Evolutionary conservation across 2,329 filamentous ascomycete species (phyloP).

Genomic region (Exophiala xenobiotica): DNA sequence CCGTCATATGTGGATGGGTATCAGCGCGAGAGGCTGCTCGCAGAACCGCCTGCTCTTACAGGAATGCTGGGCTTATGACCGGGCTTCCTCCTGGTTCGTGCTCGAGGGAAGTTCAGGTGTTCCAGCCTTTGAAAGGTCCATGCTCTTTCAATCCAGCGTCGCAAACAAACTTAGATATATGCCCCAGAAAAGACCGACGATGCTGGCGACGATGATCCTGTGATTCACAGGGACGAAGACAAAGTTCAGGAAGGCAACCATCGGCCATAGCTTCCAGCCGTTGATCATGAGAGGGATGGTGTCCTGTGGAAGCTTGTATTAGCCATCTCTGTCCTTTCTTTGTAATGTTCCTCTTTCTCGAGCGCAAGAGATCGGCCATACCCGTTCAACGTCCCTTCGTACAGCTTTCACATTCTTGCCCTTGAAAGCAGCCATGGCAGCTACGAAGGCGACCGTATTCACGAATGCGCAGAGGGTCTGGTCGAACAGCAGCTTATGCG

Average conservation of each 20-base stretch:
- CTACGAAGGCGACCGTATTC: constrained; percentile 58
- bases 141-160: not conserved
- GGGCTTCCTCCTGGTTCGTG: not conserved
- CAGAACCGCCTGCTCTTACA: too few species aligned
- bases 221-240: constrained; percentile 39
- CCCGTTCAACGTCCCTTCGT: constrained; percentile 37
- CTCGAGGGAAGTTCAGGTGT: too few species aligned
- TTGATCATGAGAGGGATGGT: constrained; percentile 39
- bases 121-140: not conserved
- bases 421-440: constrained; percentile 52
- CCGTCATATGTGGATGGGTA: too few species aligned
- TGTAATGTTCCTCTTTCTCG: not conserved
- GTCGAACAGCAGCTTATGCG: constrained; percentile 59
- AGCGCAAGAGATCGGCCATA: not conserved
- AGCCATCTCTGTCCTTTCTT: not conserved
- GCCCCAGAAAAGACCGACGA: constrained; percentile 17
- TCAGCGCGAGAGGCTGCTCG: too few species aligned
- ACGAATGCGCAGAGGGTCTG: constrained; percentile 57
- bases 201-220: constrained; percentile 37
- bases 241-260: constrained; percentile 42
- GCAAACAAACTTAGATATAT: not conserved
- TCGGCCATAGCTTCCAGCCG: constrained; percentile 42
- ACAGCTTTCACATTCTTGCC: constrained; percentile 38
- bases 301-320: constrained; percentile 31
- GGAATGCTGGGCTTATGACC: too few species aligned